Percentiles rank a stretch among this genome's conserved stretches.
Evolutionary conservation across 495 filamentous ascomycete species (phyloP).

Genomic region (Jackrogersella multiformis): DNA sequence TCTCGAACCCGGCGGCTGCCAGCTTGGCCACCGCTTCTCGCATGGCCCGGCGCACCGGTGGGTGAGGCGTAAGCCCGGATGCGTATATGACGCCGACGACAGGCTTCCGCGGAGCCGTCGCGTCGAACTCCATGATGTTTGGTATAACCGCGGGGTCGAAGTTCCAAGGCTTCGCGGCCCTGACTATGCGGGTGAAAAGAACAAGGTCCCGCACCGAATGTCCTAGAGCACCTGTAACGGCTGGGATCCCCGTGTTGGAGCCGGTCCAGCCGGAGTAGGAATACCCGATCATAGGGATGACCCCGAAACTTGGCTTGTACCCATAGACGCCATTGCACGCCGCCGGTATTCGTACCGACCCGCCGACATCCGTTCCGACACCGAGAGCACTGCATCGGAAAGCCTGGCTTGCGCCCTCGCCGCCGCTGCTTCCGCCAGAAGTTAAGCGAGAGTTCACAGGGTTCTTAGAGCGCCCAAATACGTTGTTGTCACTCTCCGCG

Average conservation of each 20-base stretch:
- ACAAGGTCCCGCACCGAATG: slow-evolving; percentile 42
- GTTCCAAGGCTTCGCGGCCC: slow-evolving; percentile 40
- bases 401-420: slow-evolving; percentile 64
- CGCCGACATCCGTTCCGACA: slow-evolving; percentile 74
- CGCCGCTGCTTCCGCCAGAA: slow-evolving; percentile 69
- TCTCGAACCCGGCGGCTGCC: slow-evolving; percentile 36
- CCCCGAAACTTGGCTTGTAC: slow-evolving; percentile 64
- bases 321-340: slow-evolving; percentile 67
- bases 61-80: slow-evolving; percentile 43
- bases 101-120: slow-evolving; percentile 33
- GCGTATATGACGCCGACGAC: slow-evolving; percentile 56
- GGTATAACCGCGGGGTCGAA: slow-evolving; percentile 44
- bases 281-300: slow-evolving; percentile 59
- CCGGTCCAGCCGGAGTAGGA: slow-evolving; percentile 42
- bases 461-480: slow-evolving; percentile 72
- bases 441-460: slow-evolving; percentile 65
- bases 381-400: slow-evolving; percentile 54
- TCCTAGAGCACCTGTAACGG: slow-evolving; percentile 40
- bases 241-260: slow-evolving; percentile 44
- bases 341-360: slow-evolving; percentile 68
- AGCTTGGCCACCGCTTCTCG: slow-evolving; percentile 39
- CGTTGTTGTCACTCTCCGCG: slow-evolving; percentile 64
- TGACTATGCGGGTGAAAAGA: slow-evolving; percentile 36
- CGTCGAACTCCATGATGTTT: slow-evolving; percentile 29
- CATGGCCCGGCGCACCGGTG: slow-evolving; percentile 37